phyloP scores from a whole-genome alignment of 1,284 basidiomycete species.

The Stygiomarasmius scandens region DNA sequence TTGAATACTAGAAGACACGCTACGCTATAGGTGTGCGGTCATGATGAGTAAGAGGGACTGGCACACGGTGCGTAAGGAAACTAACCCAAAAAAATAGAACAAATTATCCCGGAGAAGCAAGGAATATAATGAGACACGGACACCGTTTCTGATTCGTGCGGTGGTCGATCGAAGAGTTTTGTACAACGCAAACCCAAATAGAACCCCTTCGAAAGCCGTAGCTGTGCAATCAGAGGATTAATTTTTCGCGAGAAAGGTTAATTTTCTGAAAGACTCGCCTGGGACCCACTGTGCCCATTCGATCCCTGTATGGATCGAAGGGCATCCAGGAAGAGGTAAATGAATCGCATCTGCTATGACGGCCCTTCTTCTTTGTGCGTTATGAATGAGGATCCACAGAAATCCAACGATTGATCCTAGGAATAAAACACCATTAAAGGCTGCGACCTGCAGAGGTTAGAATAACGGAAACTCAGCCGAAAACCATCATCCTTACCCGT shows the following conservation, averaged over 20 bases:
- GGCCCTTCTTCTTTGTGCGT: conserved; percentile 32
- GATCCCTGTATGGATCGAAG: conserved; percentile 44
- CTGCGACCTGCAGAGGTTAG: conserved; percentile 28
- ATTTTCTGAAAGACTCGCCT: conserved; percentile 16
- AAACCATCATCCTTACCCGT: conserved; percentile 24
- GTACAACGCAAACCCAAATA: conserved; percentile 42
- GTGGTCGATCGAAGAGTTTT: conserved; percentile 32
- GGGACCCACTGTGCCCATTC: conserved; percentile 49
- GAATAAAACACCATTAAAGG: conserved; percentile 40
- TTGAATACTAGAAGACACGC: conserved; percentile 40
- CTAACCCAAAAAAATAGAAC: conserved; percentile 42
- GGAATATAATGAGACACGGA: conserved; percentile 27
- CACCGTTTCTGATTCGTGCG: conserved; percentile 21
- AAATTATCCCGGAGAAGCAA: conserved; percentile 41
- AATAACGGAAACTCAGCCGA: not conserved
- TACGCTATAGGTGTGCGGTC: conserved; percentile 24
- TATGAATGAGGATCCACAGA: conserved; percentile 38
- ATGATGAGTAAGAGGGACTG: not conserved
- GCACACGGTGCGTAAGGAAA: not conserved
- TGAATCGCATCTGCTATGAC: conserved; percentile 36
- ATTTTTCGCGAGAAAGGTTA: not conserved
- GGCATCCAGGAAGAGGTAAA: conserved; percentile 45
- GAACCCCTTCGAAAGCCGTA: conserved; percentile 39
- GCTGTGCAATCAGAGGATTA: too few relatives aligned
- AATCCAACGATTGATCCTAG: conserved; percentile 38